phyloP scores from a whole-genome alignment of 345 rosid species.

The Rhodamnia argentea region DNA sequence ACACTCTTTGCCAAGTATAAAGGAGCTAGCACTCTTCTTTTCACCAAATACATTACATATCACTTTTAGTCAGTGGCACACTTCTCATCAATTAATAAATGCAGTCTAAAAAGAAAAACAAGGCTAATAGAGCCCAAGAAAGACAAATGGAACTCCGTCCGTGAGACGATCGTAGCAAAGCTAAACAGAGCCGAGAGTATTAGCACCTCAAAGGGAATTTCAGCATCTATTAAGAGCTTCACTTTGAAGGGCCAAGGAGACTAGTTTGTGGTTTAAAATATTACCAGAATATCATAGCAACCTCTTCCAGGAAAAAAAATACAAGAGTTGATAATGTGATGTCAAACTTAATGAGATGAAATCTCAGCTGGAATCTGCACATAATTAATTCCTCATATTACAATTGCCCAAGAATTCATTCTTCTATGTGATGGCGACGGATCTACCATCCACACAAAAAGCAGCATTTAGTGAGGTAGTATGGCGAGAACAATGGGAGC shows the following conservation, averaged over 20 bases:
- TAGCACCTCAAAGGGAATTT: neutral
- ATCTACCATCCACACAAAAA: slow-evolving; percentile 29
- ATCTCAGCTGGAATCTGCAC: neutral
- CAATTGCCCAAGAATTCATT: neutral
- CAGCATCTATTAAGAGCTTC: neutral
- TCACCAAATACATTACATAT: neutral
- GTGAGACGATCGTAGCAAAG: neutral
- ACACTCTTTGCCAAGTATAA: neutral
- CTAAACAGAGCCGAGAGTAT: neutral
- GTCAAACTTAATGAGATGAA: neutral
- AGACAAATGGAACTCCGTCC: neutral
- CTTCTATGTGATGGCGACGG: neutral
- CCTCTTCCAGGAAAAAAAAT: neutral
- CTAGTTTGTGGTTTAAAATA: neutral
- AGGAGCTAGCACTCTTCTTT: neutral
- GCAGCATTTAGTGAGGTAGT: slow-evolving; percentile 9
- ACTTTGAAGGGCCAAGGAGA: neutral
- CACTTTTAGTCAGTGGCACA: neutral
- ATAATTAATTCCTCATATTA: neutral
- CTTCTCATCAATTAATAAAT: neutral
- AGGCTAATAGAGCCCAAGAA: neutral
- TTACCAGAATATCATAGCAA: neutral
- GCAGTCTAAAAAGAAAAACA: neutral
- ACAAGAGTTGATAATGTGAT: neutral
- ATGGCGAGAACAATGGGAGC: slow-evolving; percentile 19